These are phyloP conservation scores for Endothia cerciana DNA, from an alignment of 2,329 filamentous ascomycete species.

Conservation along the genomic window DNA sequence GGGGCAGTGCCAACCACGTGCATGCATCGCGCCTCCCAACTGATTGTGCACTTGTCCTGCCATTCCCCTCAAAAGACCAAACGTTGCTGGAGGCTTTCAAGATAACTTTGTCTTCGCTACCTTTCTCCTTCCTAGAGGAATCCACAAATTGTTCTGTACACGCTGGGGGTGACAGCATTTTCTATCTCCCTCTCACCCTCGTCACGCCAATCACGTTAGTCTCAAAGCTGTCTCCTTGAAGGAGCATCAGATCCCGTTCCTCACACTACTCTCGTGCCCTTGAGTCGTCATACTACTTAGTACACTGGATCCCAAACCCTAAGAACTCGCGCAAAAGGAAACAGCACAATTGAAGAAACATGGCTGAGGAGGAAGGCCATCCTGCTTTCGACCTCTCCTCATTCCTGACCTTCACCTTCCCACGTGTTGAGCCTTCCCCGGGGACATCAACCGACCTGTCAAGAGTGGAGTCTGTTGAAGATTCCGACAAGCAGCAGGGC, in stretches of 20 bases:
- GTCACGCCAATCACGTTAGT: not conserved
- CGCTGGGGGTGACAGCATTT: not conserved
- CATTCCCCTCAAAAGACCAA: not conserved
- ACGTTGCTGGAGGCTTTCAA: not conserved
- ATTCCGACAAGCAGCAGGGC: not conserved
- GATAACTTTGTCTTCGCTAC: not conserved
- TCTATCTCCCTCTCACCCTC: not conserved
- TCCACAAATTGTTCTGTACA: too few relatives aligned
- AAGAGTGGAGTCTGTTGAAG: not conserved
- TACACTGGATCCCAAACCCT: not conserved
- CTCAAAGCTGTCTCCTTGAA: not conserved
- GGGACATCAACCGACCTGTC: conserved; percentile 12
- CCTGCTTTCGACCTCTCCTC: conserved; percentile 12
- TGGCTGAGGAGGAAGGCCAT: conserved; percentile 1
- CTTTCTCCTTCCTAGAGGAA: not conserved
- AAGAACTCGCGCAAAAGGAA: not conserved
- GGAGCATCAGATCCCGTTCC: not conserved
- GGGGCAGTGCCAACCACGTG: conserved; percentile 5
- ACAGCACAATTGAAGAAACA: not conserved
- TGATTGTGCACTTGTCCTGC: not conserved
- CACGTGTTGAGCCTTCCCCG: not conserved
- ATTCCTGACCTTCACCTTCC: conserved; percentile 10
- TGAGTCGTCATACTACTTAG: not conserved
- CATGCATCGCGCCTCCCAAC: not conserved
- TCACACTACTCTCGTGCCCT: not conserved